Base-by-base conservation (phyloP, 306 rosid species). In the Quercus wislizeni region DNA sequence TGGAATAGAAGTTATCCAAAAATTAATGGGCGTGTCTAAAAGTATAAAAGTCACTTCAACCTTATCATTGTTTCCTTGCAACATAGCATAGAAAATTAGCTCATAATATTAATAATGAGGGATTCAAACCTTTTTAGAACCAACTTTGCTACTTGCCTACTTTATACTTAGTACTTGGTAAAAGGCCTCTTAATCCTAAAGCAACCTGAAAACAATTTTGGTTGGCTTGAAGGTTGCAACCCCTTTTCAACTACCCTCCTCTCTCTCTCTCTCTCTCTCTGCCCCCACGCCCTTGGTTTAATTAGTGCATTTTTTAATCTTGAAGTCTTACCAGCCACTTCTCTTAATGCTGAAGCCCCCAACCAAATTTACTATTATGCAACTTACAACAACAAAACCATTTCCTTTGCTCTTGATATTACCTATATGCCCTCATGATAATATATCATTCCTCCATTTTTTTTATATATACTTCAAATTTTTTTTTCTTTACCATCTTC, bases 191-290 rank as follows among this genome's bases (percentile, higher is more conserved):
- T 82, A 71, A 55, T 67, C 27, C 82, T 75, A 75, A 87, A 78
- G 87, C 85, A 87, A 87, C 69, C 79, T 43, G 73, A 77, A 83
- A 79, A 81, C 79, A 79, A 73, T 30, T 58, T 52, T 58, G 64
- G 30, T 67, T 72, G 57, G 81, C 73, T 49, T 46, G 54, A 79
- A 5, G 31, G 46, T 55, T 18, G 35, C 18, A 81, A 30, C 58
- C 74, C 76, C 65, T 74, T 79, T 68, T 78, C 83, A 78, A 78
- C 52, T 4, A 68, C 61, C 33, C 68, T 21, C 7, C 38, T 33
- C 38, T 33, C 41, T 35, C 43, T 38, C 43, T 38, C 43, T 30
- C 6, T 19, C 43, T 27, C 19, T 21, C 52, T 41, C 20, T 18
- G 55, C 58, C 20, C 62, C 65, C 74, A 25, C 65, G 15, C 3